These are phyloP conservation scores for Trichoderma atrobrunneum DNA, from an alignment of 2,329 filamentous ascomycete genomes.

Conservation along the genomic window DNA sequence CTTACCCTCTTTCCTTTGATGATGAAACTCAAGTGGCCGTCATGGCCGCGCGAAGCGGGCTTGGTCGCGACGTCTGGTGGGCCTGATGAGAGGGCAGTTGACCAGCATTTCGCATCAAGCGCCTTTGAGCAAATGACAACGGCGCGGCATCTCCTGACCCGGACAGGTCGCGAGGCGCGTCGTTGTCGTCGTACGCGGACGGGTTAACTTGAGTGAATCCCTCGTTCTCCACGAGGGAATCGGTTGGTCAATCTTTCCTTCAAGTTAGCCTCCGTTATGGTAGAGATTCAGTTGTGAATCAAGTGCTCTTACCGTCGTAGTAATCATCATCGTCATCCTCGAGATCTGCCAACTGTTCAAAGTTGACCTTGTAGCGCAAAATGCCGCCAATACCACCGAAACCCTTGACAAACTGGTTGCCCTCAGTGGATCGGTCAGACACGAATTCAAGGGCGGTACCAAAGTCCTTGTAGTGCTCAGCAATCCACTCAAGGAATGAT, in stretches of 20 bases:
- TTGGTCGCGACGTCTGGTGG: slow-evolving; percentile 58
- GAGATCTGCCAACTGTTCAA: slow-evolving; percentile 93
- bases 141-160: slow-evolving; percentile 45
- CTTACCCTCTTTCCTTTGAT: slow-evolving; percentile 33
- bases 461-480: slow-evolving; percentile 97
- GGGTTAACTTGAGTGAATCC: slow-evolving; percentile 66
- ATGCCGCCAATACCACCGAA: slow-evolving; percentile 98
- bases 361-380: slow-evolving; percentile 99
- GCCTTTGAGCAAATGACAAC: slow-evolving; percentile 45
- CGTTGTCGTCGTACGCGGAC: slow-evolving; percentile 43
- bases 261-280: slow-evolving; percentile 2
- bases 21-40: slow-evolving; percentile 54
- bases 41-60: slow-evolving; percentile 68
- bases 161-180: slow-evolving; percentile 40
- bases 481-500: slow-evolving; percentile 99
- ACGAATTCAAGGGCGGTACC: slow-evolving; percentile 95
- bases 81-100: slow-evolving; percentile 42
- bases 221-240: slow-evolving; percentile 85
- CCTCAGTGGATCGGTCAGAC: slow-evolving; percentile 93
- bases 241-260: slow-evolving; percentile 76
- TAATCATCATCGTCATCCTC: slow-evolving; percentile 88
- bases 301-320: slow-evolving; percentile 59
- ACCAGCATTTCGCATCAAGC: slow-evolving; percentile 47
- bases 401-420: slow-evolving; percentile 99
- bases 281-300: not conserved